A percentile compares a stretch with the other conserved stretches of the same genome.
Evolutionary conservation across 139 green algal genomes (phyloP).

Genomic region (Chlamydomonas incerta): DNA sequence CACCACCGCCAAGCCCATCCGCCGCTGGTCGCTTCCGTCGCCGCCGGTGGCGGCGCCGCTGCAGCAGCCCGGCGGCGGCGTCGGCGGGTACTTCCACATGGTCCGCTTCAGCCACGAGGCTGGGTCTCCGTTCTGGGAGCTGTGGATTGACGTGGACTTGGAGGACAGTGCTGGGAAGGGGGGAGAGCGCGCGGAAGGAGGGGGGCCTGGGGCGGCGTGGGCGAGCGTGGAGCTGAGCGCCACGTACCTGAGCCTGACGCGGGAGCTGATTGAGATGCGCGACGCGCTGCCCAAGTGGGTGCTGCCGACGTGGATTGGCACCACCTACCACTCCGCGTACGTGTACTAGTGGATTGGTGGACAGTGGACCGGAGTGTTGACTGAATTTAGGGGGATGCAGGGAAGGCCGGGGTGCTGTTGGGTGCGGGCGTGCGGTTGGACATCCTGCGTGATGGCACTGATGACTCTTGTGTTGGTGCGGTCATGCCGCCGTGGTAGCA

Average conservation of each 20-base stretch:
- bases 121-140: slow-evolving; percentile 8
- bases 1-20: background rate
- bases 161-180: background rate
- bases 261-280: background rate
- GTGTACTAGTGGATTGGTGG: too few relatives aligned
- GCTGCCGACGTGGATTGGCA: slow-evolving; percentile 27
- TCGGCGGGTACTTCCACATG: slow-evolving; percentile 3
- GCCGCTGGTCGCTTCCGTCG: slow-evolving; percentile 9
- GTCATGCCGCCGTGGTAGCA: too few relatives aligned
- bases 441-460: too few relatives aligned
- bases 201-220: background rate
- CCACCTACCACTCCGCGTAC: slow-evolving; percentile 31
- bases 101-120: slow-evolving; percentile 28
- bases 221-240: slow-evolving; percentile 25
- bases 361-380: too few relatives aligned
- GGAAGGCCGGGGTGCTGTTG: too few relatives aligned
- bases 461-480: too few relatives aligned
- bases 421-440: too few relatives aligned
- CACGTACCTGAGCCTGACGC: slow-evolving; percentile 14
- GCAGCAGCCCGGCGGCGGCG: background rate
- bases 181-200: background rate
- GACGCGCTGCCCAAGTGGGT: slow-evolving; percentile 23
- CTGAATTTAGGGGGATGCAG: too few relatives aligned
- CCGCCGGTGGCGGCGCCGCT: background rate
- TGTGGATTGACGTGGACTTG: slow-evolving; percentile 8